These are phyloP conservation scores for Purpureocillium takamizusanense DNA, from an alignment of 2,329 filamentous ascomycete species.

Conservation along the genomic window DNA sequence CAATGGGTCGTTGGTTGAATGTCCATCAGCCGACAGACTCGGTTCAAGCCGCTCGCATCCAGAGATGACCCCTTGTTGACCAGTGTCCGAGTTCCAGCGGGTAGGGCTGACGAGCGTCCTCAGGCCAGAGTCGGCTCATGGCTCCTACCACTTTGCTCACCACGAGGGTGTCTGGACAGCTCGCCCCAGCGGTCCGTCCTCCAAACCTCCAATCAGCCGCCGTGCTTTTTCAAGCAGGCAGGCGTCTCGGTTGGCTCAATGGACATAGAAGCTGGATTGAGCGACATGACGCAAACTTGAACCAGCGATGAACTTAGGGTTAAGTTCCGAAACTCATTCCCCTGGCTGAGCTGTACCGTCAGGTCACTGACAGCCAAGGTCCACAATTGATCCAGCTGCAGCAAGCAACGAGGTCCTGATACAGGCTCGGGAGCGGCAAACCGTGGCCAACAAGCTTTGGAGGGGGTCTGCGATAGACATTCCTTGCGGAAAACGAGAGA, in stretches of 20 bases:
- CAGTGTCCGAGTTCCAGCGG: constrained; percentile 55
- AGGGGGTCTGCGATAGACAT: constrained; percentile 44
- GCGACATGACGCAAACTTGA: constrained; percentile 68
- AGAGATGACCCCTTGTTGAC: constrained; percentile 31
- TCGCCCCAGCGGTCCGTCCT: constrained; percentile 39
- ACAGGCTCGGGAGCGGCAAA: constrained; percentile 55
- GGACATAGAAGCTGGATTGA: constrained; percentile 56
- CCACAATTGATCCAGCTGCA: constrained; percentile 34
- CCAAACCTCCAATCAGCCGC: constrained; percentile 18
- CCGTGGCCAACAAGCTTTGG: constrained; percentile 26
- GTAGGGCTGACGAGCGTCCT: constrained; percentile 65
- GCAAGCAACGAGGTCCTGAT: constrained; percentile 41
- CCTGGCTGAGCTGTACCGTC: constrained; percentile 34
- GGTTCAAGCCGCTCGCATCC: constrained; percentile 18
- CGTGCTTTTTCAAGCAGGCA: constrained; percentile 43
- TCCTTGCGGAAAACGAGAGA: constrained; percentile 60
- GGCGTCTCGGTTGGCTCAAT: constrained; percentile 18
- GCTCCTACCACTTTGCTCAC: constrained; percentile 50
- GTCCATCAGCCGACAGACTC: constrained; percentile 12
- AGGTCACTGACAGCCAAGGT: constrained; percentile 24
- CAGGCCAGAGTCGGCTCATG: constrained; percentile 65
- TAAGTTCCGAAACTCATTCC: constrained; percentile 81
- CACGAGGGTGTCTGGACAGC: constrained; percentile 47
- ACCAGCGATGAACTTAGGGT: constrained; percentile 81
- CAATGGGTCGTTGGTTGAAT: constrained; percentile 9